Conservation (phyloP, 208 protist genomes). For the Tetramitus jugosus region DNA sequence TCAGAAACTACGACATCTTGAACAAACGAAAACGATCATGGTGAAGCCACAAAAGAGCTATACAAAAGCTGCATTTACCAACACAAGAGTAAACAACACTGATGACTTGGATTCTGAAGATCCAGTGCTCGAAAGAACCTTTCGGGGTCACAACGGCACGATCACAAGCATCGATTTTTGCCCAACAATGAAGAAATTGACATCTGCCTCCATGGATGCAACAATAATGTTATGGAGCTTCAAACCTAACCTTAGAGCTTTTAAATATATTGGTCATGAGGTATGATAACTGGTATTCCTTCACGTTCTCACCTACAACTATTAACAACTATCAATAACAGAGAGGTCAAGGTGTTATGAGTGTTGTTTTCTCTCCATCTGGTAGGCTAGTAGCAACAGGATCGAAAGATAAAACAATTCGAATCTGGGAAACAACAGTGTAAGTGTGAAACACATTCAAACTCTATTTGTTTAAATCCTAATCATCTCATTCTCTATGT, state of each 20-base stretch:
- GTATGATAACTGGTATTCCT: not conserved
- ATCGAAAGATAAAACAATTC: too few relatives aligned
- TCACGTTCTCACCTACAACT: too few relatives aligned
- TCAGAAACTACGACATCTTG: too few relatives aligned
- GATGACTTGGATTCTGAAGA: too few relatives aligned
- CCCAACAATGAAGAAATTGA: constrained; percentile 43
- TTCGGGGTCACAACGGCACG: constrained; percentile 24
- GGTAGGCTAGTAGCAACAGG: constrained; percentile 7
- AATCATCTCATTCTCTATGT: not conserved
- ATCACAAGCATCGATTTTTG: constrained; percentile 19
- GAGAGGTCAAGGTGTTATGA: not conserved
- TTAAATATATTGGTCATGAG: constrained; percentile 51
- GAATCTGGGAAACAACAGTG: constrained; percentile 8
- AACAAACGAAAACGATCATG: too few relatives aligned
- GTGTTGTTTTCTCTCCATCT: constrained; percentile 4
- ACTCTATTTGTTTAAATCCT: not conserved
- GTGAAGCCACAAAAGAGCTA: too few relatives aligned
- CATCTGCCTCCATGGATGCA: constrained; percentile 62
- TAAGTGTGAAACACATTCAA: not conserved
- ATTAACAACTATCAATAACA: not conserved
- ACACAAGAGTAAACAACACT: too few relatives aligned
- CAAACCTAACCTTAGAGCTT: constrained; percentile 53
- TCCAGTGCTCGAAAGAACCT: constrained; percentile 19
- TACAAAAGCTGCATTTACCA: too few relatives aligned
- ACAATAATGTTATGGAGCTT: constrained; percentile 70